Base-by-base conservation (phyloP, 164 flowering plant genomes). In the Magnolia kwangsiensis region DNA sequence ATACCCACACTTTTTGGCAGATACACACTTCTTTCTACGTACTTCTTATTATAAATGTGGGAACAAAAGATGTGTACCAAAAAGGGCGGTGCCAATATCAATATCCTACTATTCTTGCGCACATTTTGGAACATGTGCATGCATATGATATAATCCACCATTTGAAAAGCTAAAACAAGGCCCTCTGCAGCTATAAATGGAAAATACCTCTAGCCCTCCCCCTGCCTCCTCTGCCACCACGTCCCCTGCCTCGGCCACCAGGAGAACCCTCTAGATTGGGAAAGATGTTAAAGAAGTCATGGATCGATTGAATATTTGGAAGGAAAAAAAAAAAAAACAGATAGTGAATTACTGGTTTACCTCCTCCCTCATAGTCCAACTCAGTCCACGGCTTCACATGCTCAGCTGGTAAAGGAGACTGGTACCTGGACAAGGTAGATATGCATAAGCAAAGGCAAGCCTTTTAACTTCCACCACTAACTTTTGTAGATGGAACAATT, bases 351-450 rank as follows among this genome's bases (percentile, higher is more conserved):
- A 21, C 61, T 9, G 19, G 45, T 5, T n/a, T 80, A 89, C 95
- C 93, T 87, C 95, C 93, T 87, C 92, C 98, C 75, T 91, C 95
- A 81, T 90, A 84, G n/a, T 94, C 94, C 72, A 82, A 80, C 16
- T 91, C 98, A n/a, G 79, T 51, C 29, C 78, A 78, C 16, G 86
- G 78, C 82, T 86, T 94, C 83, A 94, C 95, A 81, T 85, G 91
- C 37, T 94, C 98, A 51, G 89, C 94, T 59, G 98, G 94, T 72
- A 94, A 74, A 24, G 97, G 97, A 69, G 88, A 82, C 81, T 94
- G 96, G 78, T 92, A 95, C 83, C 98, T 95, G 83, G 45, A 79
- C 1, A 8, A 71, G 67, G 8, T 3, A 73, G 6, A 2, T 71
- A 59, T 21, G 49, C 16, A 73, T 66, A 24, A 7, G 13, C 16